phyloP scores from a whole-genome alignment of 2,329 filamentous ascomycete species.

The Ilyonectria robusta region DNA sequence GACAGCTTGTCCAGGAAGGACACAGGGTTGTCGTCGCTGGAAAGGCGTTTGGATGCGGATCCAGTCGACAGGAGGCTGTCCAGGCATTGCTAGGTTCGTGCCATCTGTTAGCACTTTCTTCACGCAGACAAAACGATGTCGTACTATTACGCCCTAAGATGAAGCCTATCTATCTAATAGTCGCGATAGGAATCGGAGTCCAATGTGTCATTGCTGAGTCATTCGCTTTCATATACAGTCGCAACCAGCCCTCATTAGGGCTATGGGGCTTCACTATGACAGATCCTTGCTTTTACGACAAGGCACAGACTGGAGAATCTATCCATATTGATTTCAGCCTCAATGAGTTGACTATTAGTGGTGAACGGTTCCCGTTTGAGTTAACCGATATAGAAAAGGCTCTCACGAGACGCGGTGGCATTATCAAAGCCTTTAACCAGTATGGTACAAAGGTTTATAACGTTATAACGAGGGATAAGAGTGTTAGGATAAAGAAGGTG shows the following conservation, averaged over 20 bases:
- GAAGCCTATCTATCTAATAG: no score
- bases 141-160: no score
- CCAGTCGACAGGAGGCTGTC: constrained; percentile 16
- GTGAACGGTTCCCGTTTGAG: constrained; percentile 13
- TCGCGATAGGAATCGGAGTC: neutral
- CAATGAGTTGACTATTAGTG: constrained; percentile 6
- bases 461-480: no score
- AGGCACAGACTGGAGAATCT: constrained; percentile 8
- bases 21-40: constrained; percentile 12
- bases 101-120: no score
- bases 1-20: neutral
- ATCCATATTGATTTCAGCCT: constrained; percentile 8
- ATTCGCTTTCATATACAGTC: constrained; percentile 12
- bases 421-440: constrained; percentile 14
- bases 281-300: constrained; percentile 8
- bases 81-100: constrained; percentile 9
- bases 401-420: constrained; percentile 9
- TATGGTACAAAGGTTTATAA: no score
- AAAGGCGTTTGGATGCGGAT: constrained; percentile 14
- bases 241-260: constrained; percentile 13
- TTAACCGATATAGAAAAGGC: constrained; percentile 8
- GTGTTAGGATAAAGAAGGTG: no score
- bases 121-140: neutral
- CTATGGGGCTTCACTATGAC: constrained; percentile 16
- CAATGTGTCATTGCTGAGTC: constrained; percentile 12